Evolutionary conservation across 805 yeast species (phyloP).

Genomic region (Nakazawaea ernobii): DNA sequence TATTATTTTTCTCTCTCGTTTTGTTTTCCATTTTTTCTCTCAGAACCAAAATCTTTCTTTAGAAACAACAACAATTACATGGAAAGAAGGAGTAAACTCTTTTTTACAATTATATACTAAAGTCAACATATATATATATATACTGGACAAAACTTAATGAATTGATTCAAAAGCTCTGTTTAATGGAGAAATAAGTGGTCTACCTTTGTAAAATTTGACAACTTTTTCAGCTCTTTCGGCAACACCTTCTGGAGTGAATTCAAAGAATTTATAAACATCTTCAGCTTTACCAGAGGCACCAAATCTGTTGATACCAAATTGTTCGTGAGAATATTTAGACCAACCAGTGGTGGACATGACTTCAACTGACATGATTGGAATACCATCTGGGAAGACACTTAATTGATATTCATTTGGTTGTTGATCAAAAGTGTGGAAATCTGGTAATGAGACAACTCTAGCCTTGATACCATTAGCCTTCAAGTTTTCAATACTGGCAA

Average conservation of each 20-base stretch:
- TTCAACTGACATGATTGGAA: constrained; percentile 91
- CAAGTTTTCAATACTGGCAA: constrained; percentile 76
- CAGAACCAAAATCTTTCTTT: too few species aligned
- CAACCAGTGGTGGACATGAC: constrained; percentile 89
- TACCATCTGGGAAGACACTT: constrained; percentile 89
- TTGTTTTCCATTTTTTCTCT: too few species aligned
- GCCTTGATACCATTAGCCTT: constrained; percentile 63
- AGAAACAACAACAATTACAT: too few species aligned
- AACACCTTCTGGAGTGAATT: constrained; percentile 89
- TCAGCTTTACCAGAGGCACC: constrained; percentile 94
- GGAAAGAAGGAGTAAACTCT: too few species aligned
- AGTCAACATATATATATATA: background rate
- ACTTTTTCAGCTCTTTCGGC: constrained; percentile 81
- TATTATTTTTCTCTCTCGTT: too few species aligned
- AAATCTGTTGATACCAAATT: constrained; percentile 90
- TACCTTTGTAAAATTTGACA: constrained; percentile 77
- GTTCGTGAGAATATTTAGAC: constrained; percentile 94
- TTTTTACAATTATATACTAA: too few species aligned
- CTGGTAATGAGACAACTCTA: constrained; percentile 88
- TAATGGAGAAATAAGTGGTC: constrained; percentile 66
- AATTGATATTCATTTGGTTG: constrained; percentile 79
- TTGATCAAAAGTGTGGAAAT: constrained; percentile 80
- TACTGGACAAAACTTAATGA: background rate
- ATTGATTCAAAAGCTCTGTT: constrained; percentile 64
- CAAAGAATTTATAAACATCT: constrained; percentile 79